phyloP scores from a whole-genome alignment of 257 asterid genomes.

The Ligustrum vulgare region DNA sequence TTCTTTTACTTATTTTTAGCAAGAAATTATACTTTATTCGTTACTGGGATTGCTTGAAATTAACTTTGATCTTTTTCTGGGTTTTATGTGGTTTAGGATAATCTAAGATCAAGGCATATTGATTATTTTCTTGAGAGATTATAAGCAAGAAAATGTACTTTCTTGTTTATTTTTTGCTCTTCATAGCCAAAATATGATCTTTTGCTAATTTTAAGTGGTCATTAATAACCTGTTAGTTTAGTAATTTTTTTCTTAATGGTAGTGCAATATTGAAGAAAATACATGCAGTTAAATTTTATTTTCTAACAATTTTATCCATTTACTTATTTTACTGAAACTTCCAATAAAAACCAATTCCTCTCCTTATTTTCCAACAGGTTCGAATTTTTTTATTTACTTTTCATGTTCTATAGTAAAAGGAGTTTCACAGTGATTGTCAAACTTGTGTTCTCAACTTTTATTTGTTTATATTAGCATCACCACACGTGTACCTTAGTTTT shows the following conservation, averaged over 20 bases:
- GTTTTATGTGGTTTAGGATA: background rate
- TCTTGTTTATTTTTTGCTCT: background rate
- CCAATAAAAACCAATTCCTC: background rate
- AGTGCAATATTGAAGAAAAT: background rate
- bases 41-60: background rate
- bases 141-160: background rate
- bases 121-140: background rate
- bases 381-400: background rate
- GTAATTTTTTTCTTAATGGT: conserved; percentile 2
- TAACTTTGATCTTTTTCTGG: background rate
- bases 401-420: background rate
- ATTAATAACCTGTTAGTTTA: background rate
- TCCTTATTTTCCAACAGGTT: background rate
- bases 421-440: background rate
- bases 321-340: background rate
- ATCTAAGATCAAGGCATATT: background rate
- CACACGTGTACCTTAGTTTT: background rate
- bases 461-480: too few species aligned
- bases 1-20: background rate
- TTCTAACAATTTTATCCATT: background rate
- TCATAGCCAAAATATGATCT: background rate
- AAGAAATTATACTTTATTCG: background rate
- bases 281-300: background rate
- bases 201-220: conserved; percentile 11
- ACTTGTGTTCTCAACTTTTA: background rate